These are phyloP conservation scores for Coemansia sp. DNA, from an alignment of 192 early-diverging fungal genomes.

Conservation along the genomic window DNA sequence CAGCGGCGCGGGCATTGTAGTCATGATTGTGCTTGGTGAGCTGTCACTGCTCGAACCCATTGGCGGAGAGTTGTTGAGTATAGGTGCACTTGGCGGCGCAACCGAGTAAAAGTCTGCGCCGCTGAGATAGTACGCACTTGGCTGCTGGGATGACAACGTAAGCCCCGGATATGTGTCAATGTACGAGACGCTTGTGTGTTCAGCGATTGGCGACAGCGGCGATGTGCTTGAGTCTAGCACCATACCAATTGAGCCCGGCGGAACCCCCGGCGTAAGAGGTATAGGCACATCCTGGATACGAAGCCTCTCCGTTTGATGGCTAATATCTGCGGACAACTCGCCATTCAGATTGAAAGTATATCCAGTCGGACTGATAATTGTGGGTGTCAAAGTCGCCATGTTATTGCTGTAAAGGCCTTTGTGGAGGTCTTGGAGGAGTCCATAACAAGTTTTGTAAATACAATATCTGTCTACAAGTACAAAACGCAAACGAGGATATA, in stretches of 20 bases:
- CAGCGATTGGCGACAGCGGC: not conserved
- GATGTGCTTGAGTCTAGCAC: not conserved
- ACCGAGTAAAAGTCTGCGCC: not conserved
- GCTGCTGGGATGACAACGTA: not conserved
- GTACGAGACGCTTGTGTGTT: not conserved
- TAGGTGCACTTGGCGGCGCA: conserved; percentile 4
- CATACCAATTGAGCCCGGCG: not conserved
- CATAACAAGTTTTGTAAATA: not conserved
- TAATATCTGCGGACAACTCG: not conserved
- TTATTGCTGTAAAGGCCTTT: not conserved
- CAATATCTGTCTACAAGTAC: not conserved
- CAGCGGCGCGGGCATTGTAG: not conserved
- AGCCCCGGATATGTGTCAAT: not conserved
- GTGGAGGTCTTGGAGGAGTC: too few relatives aligned
- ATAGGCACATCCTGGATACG: not conserved
- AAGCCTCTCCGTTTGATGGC: not conserved
- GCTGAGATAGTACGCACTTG: not conserved
- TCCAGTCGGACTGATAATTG: not conserved
- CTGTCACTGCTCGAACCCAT: not conserved
- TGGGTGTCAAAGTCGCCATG: not conserved
- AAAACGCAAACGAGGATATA: not conserved
- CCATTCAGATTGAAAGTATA: not conserved
- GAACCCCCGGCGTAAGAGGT: not conserved
- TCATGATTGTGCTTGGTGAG: not conserved
- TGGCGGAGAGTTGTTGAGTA: not conserved